Evolutionary conservation across 768 basidiomycete genomes (phyloP).

Genomic region (Plicaturopsis crispa): DNA sequence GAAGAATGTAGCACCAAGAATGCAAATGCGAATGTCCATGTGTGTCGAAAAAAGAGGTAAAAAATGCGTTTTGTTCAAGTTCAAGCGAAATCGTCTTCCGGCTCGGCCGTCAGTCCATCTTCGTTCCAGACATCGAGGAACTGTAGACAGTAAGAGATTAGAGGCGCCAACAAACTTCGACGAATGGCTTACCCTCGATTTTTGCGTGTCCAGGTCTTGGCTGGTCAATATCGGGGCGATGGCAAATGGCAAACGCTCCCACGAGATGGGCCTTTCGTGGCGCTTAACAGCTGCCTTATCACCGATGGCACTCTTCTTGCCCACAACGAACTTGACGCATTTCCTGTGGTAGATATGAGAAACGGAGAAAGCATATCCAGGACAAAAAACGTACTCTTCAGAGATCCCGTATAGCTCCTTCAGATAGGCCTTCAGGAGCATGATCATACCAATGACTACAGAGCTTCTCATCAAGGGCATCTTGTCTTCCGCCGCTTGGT

Average conservation of each 20-base stretch:
- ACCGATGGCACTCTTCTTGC: slow-evolving; percentile 86
- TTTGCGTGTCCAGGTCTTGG: slow-evolving; percentile 57
- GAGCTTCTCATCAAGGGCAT: slow-evolving; percentile 53
- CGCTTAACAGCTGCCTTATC: slow-evolving; percentile 72
- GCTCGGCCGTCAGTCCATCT: slow-evolving; percentile 66
- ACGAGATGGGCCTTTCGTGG: slow-evolving; percentile 54
- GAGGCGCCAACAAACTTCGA: neutral
- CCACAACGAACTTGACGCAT: slow-evolving; percentile 79
- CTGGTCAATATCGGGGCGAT: slow-evolving; percentile 48
- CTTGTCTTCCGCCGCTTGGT: too few species aligned
- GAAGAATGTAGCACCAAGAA: too few species aligned
- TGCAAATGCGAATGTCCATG: too few species aligned
- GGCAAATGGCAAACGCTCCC: slow-evolving; percentile 71
- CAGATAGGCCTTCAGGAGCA: slow-evolving; percentile 82
- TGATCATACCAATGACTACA: slow-evolving; percentile 73
- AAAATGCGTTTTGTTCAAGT: too few species aligned
- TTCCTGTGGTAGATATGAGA: too few species aligned
- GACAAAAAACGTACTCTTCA: slow-evolving; percentile 66
- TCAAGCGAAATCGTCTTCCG: slow-evolving; percentile 40
- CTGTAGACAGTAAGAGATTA: slow-evolving; percentile 23
- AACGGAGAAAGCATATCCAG: slow-evolving; percentile 1
- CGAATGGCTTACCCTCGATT: slow-evolving; percentile 43
- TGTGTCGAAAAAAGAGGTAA: too few species aligned
- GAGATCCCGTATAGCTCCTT: slow-evolving; percentile 78
- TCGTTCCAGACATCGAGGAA: slow-evolving; percentile 79